phyloP scores from a whole-genome alignment of 345 rosid species.

The Lepidium aucheri region DNA sequence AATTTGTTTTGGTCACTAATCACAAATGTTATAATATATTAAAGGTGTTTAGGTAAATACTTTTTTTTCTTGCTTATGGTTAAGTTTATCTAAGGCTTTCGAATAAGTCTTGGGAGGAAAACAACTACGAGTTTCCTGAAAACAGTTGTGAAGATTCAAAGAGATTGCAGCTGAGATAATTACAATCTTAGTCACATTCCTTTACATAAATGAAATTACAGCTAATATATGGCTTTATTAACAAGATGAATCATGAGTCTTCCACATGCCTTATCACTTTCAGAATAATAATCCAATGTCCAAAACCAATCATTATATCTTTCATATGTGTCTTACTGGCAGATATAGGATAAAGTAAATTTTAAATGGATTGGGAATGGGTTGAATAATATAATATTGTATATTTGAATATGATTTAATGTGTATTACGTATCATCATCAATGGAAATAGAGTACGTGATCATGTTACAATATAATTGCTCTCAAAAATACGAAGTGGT shows the following conservation, averaged over 20 bases:
- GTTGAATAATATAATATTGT: too few relatives aligned
- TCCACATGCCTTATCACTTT: background rate
- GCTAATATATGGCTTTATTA: background rate
- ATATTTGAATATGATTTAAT: too few relatives aligned
- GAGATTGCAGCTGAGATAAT: background rate
- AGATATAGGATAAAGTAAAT: background rate
- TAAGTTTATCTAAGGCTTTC: background rate
- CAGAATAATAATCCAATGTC: background rate
- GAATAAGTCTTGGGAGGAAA: background rate
- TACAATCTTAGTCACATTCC: background rate
- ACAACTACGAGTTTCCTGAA: background rate
- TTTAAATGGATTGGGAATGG: too few relatives aligned
- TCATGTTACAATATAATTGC: too few relatives aligned
- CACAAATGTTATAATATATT: too few relatives aligned
- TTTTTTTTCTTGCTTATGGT: too few relatives aligned
- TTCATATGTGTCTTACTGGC: background rate
- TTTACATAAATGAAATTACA: background rate
- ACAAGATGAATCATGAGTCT: conserved; percentile 1
- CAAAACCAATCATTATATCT: background rate
- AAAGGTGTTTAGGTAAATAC: too few relatives aligned
- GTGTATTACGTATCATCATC: too few relatives aligned
- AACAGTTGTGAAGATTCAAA: background rate
- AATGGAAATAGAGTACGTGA: too few relatives aligned
- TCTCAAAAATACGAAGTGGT: too few relatives aligned
- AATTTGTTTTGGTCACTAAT: too few relatives aligned